A percentile compares a stretch with the other conserved stretches of the same genome.
Evolutionary conservation across 2,329 filamentous ascomycete genomes (phyloP).

Genomic region (Fusarium miscanthi): DNA sequence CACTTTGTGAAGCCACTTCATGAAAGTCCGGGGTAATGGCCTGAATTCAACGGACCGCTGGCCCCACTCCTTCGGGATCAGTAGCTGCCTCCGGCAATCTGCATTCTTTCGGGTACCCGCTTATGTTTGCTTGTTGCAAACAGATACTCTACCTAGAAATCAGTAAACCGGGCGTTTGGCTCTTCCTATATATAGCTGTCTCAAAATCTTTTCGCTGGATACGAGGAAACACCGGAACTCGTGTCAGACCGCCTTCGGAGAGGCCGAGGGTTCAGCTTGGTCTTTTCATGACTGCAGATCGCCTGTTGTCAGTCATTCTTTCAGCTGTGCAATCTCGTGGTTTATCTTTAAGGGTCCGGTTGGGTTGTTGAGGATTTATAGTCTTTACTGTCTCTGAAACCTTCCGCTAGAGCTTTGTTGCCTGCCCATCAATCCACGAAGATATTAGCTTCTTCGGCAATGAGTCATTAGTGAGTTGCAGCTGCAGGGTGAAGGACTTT

Average conservation of each 20-base stretch:
- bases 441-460: slow-evolving; percentile 15
- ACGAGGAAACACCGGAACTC: not conserved
- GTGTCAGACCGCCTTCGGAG: not conserved
- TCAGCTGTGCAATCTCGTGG: not conserved
- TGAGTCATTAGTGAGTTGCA: slow-evolving; percentile 17
- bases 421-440: not conserved
- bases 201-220: not conserved
- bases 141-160: not conserved
- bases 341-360: not conserved
- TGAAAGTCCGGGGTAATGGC: not conserved
- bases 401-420: not conserved
- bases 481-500: not conserved
- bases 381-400: not conserved
- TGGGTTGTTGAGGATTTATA: not conserved
- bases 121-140: not conserved
- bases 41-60: not conserved
- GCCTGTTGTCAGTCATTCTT: not conserved
- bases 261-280: slow-evolving; percentile 5
- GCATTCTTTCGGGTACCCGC: not conserved
- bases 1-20: slow-evolving; percentile 3
- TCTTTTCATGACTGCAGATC: not conserved
- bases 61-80: not conserved
- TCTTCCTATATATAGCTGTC: not conserved
- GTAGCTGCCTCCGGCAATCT: not conserved
- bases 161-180: not conserved